Evolutionary conservation across 176 grass and related monocot species (phyloP).

Genomic region (Carex cristatella): DNA sequence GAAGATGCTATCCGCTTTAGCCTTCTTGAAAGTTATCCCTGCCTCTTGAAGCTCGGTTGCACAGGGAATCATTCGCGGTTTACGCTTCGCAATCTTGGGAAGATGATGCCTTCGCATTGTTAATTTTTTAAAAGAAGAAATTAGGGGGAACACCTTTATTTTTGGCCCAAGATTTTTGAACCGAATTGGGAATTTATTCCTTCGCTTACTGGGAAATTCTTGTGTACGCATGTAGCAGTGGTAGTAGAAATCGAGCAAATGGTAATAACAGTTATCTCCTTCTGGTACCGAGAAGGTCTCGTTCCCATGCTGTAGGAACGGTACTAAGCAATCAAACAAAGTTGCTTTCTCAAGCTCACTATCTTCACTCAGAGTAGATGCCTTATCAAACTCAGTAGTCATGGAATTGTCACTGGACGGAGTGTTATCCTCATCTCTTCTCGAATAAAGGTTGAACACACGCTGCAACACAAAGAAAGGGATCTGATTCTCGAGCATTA

Average conservation of each 20-base stretch:
- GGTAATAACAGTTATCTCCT: not conserved
- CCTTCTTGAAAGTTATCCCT: conserved; percentile 19
- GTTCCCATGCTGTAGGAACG: not conserved
- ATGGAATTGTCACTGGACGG: not conserved
- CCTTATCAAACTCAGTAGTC: not conserved
- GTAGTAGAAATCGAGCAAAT: conserved; percentile 30
- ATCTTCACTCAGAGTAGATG: not conserved
- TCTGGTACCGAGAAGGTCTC: not conserved
- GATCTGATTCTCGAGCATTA: conserved; percentile 26
- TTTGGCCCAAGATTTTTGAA: not conserved
- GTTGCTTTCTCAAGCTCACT: not conserved
- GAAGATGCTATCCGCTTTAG: not conserved
- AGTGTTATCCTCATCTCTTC: not conserved
- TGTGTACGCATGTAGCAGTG: conserved; percentile 6
- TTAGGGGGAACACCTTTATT: not conserved
- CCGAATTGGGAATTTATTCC: not conserved
- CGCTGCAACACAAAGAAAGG: conserved; percentile 1
- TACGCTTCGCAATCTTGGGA: not conserved
- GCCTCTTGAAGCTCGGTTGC: conserved; percentile 27
- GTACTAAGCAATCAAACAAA: not conserved
- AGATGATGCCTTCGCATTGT: conserved; percentile 2
- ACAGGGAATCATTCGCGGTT: conserved; percentile 16
- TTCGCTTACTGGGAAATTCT: not conserved
- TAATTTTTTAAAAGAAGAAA: not conserved
- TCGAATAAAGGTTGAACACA: not conserved